These are phyloP conservation scores for Lachnellula occidentalis DNA, from an alignment of 2,329 filamentous ascomycete species.

Conservation along the genomic window DNA sequence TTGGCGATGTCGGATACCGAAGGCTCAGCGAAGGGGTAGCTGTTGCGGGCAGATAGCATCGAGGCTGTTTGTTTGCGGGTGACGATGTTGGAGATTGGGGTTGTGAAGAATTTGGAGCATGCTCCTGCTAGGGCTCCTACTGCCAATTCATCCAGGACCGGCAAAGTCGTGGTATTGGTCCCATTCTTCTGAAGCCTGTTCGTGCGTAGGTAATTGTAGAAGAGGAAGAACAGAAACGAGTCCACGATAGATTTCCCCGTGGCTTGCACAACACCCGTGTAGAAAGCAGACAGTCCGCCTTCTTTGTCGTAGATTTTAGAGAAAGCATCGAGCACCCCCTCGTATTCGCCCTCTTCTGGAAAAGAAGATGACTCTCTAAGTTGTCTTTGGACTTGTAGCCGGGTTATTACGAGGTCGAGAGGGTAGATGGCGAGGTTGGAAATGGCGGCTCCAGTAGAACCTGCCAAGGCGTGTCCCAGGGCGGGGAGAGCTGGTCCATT, in stretches of 20 bases:
- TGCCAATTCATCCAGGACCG: slow-evolving; percentile 65
- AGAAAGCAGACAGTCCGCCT: slow-evolving; percentile 65
- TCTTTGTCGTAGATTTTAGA: slow-evolving; percentile 65
- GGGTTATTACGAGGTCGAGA: slow-evolving; percentile 73
- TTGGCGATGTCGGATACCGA: slow-evolving; percentile 51
- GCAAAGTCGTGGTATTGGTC: slow-evolving; percentile 39
- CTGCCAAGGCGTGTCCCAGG: slow-evolving; percentile 75
- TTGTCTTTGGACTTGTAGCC: slow-evolving; percentile 72
- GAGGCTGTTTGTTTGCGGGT: slow-evolving; percentile 72
- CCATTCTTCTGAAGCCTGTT: slow-evolving; percentile 36
- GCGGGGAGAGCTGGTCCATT: slow-evolving; percentile 54
- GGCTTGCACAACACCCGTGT: slow-evolving; percentile 58
- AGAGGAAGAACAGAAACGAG: slow-evolving; percentile 81
- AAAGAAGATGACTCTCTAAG: slow-evolving; percentile 36
- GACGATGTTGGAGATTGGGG: slow-evolving; percentile 76
- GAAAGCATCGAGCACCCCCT: slow-evolving; percentile 62
- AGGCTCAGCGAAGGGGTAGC: slow-evolving; percentile 14
- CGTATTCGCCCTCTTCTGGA: slow-evolving; percentile 47
- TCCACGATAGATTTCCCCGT: slow-evolving; percentile 65
- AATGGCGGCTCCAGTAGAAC: slow-evolving; percentile 70
- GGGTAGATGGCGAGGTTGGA: slow-evolving; percentile 78
- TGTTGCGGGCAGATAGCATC: slow-evolving; percentile 39
- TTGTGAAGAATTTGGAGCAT: slow-evolving; percentile 69
- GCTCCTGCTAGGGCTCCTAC: slow-evolving; percentile 71
- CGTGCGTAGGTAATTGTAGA: slow-evolving; percentile 55